Conservation (phyloP, 225 moss, liverwort and hornwort species). For the Straminergon stramineum region DNA sequence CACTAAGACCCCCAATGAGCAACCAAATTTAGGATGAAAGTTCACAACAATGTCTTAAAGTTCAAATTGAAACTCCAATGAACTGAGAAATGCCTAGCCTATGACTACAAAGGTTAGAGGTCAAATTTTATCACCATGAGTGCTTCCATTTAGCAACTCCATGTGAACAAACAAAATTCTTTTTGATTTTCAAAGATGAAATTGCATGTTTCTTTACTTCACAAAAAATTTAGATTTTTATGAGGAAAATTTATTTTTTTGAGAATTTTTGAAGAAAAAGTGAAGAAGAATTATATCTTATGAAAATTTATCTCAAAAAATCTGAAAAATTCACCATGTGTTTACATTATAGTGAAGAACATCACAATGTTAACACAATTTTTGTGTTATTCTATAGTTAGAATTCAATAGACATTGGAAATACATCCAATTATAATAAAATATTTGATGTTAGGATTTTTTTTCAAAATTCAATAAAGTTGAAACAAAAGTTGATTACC, state of each 20-base stretch:
- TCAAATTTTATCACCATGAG: neutral
- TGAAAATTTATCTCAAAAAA: too few species aligned
- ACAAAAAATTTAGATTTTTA: neutral
- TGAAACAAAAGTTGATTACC: neutral
- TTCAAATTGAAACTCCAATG: neutral
- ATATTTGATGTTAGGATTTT: neutral
- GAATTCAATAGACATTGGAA: neutral
- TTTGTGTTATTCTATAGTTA: neutral
- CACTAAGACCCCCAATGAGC: neutral
- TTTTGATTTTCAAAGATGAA: too few species aligned
- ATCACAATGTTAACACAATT: neutral
- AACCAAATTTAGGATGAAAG: neutral
- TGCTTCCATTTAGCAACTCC: neutral
- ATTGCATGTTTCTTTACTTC: accelerated
- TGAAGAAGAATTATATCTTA: neutral
- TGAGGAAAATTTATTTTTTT: neutral
- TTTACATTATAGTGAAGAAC: neutral
- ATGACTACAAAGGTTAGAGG: too few species aligned
- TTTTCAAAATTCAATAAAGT: neutral
- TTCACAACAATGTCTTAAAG: neutral
- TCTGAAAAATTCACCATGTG: accelerated
- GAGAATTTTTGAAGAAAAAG: neutral
- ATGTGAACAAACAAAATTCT: neutral
- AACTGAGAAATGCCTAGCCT: accelerated
- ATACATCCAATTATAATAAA: neutral